These are phyloP conservation scores for Leucoagaricus sp. DNA, from an alignment of 1,284 basidiomycete species.

Conservation along the genomic window DNA sequence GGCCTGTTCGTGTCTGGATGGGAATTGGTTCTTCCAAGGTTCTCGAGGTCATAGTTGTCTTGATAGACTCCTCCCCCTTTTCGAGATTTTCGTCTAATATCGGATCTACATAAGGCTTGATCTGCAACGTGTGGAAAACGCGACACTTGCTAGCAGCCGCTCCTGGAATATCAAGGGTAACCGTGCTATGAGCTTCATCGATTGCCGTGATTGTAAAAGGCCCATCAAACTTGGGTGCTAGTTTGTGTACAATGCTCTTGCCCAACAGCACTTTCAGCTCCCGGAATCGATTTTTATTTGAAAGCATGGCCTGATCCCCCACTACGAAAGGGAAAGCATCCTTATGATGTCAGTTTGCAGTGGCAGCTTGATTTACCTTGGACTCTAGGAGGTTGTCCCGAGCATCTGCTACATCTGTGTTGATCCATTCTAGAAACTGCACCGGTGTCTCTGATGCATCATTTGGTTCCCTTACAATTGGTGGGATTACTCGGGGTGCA, in stretches of 20 bases:
- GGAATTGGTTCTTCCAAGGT: not conserved
- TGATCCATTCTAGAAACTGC: not conserved
- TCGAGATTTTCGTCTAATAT: not conserved
- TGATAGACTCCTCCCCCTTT: not conserved
- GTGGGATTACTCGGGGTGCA: conserved; percentile 6
- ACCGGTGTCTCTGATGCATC: not conserved
- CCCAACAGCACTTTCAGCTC: conserved; percentile 21
- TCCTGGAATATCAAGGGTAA: not conserved
- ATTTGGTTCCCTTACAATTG: not conserved
- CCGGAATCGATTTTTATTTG: conserved; percentile 28
- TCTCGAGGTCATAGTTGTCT: not conserved
- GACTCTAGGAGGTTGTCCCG: conserved; percentile 29
- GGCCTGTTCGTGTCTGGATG: not conserved
- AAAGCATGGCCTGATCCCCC: conserved; percentile 30
- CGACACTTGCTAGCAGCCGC: not conserved
- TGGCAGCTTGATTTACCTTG: conserved; percentile 28
- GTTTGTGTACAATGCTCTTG: conserved; percentile 23
- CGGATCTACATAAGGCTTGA: not conserved
- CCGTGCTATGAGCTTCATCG: not conserved
- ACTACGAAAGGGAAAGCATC: conserved; percentile 19
- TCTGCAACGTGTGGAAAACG: not conserved
- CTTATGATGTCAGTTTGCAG: conserved; percentile 26
- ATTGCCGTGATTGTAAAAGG: conserved; percentile 28
- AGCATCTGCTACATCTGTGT: conserved; percentile 20
- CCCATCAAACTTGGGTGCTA: conserved; percentile 34